Conservation (phyloP, 768 basidiomycete species). For the Rhodotorula sphaerocarpa region DNA sequence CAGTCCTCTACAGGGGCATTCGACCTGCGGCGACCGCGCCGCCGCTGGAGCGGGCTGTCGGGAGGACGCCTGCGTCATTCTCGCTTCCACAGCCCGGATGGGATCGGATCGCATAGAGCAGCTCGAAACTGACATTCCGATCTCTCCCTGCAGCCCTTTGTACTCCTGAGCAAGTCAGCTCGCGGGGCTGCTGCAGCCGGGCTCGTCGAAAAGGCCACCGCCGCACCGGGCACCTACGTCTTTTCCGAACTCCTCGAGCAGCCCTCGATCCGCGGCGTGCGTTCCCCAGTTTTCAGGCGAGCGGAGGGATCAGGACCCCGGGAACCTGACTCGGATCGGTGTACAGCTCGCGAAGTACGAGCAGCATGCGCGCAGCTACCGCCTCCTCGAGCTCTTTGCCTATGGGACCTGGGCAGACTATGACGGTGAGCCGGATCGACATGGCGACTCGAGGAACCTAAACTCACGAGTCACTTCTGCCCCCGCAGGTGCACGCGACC, state of each 20-base stretch:
- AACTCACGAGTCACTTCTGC: background rate
- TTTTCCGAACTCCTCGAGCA: slow-evolving; percentile 80
- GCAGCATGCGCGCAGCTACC: slow-evolving; percentile 56
- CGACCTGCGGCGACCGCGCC: too few relatives aligned
- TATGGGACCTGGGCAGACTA: slow-evolving; percentile 83
- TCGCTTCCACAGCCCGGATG: background rate
- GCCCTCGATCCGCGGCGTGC: slow-evolving; percentile 74
- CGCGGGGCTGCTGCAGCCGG: slow-evolving; percentile 90
- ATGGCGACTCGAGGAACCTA: background rate
- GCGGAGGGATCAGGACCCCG: too few relatives aligned
- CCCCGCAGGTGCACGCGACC: slow-evolving; percentile 54
- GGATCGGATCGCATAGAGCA: too few relatives aligned
- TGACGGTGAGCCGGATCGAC: slow-evolving; percentile 50
- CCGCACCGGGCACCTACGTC: slow-evolving; percentile 82
- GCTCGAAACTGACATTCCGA: background rate
- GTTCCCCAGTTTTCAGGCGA: slow-evolving; percentile 24
- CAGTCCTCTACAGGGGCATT: too few relatives aligned
- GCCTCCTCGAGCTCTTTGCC: slow-evolving; percentile 74
- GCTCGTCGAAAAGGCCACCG: slow-evolving; percentile 72
- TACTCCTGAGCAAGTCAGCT: slow-evolving; percentile 82
- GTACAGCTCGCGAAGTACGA: slow-evolving; percentile 60
- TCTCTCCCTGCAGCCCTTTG: slow-evolving; percentile 55
- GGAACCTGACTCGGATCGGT: background rate
- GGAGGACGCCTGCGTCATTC: too few relatives aligned
- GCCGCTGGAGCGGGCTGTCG: too few relatives aligned